These are phyloP conservation scores for Trypanosomatidae sp. DNA, from an alignment of 208 protist genomes.

Conservation along the genomic window DNA sequence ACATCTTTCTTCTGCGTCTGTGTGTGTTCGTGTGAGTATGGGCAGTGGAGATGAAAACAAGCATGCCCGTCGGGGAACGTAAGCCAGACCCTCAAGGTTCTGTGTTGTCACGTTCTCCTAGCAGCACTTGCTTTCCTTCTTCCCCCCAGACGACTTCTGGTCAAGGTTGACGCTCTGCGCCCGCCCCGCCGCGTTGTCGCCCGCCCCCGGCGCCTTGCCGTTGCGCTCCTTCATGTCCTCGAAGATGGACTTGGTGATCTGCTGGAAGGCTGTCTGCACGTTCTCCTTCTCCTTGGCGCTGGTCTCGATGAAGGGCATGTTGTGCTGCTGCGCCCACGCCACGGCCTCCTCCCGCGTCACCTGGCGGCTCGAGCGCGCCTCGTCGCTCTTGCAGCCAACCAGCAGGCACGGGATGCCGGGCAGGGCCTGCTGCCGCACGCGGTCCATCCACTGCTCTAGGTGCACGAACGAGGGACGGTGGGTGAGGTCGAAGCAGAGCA, in stretches of 20 bases:
- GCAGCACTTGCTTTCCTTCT: conserved; percentile 33
- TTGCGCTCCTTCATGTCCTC: conserved; percentile 89
- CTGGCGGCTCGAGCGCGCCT: conserved; percentile 83
- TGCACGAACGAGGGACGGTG: conserved; percentile 96
- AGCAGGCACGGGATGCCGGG: conserved; percentile 95
- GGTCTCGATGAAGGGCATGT: conserved; percentile 90
- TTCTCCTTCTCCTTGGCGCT: conserved; percentile 93
- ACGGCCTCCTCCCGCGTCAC: conserved; percentile 87
- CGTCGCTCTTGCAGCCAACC: conserved; percentile 96
- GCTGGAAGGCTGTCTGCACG: conserved; percentile 90
- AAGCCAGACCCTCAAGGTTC: too few relatives aligned
- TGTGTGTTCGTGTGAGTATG: not conserved
- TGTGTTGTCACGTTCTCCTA: not conserved
- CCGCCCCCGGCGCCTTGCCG: conserved; percentile 37
- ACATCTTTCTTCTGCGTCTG: too few relatives aligned
- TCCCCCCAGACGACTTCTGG: not conserved
- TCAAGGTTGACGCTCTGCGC: conserved; percentile 68
- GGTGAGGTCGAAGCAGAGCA: conserved; percentile 98
- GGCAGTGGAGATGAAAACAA: too few relatives aligned
- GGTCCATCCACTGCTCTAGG: conserved; percentile 98
- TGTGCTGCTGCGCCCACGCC: conserved; percentile 80
- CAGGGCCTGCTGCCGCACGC: conserved; percentile 91
- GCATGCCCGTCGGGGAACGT: too few relatives aligned
- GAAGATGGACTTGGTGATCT: conserved; percentile 90
- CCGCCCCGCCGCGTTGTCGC: conserved; percentile 41